Base-by-base conservation (phyloP, 1,284 basidiomycete genomes). In the Agaricales sp. region DNA sequence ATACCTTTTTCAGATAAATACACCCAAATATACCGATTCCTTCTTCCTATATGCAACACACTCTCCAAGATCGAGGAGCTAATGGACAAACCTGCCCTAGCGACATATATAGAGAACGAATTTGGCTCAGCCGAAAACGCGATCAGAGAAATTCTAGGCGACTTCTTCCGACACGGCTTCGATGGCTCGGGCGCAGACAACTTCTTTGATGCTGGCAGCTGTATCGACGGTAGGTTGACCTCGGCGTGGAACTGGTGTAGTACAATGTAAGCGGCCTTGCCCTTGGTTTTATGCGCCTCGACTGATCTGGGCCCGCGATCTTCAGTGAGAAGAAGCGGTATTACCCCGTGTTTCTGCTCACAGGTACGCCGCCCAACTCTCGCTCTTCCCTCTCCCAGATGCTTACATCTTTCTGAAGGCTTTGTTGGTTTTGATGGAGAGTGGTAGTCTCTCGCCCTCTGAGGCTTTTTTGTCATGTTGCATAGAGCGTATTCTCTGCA, bases 201-300 rank as follows among this genome's bases (percentile, higher is more conserved):
- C 60, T 87, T 84, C 67, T 86, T 82, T 58, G 83, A 87, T 59
- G 82, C 83, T 22, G 82, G 82, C 43, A 78, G 73, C 53, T 76
- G 74, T 55, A 75, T 76, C 50, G 74, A 76, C 57, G 74, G 74
- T 14, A 58, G 86, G 14, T 62, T 89, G 58, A 88, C 87, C 30
- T 87, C 83, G 60, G 87, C 87, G 2, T 90, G 87, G 87, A 87
- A 90, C 60, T 90, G 87, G 87, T 90, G 87, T 64, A 41, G 39
- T 20, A 11, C 8, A 6, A 41, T 41, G 39, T 41, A 20, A 11
- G 39, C 16, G n/a, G 13, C 4, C 39, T 4, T 8, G 8, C 18
- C 39, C 39, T 41, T 20, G 6, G 16, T 20, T 8, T 41, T 41
- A 16, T 8, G 8, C 39, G n/a, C n/a, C n/a, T n/a, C n/a, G n/a